phyloP scores from a whole-genome alignment of 2,329 filamentous ascomycete species.

The Apiospora saccharicola region DNA sequence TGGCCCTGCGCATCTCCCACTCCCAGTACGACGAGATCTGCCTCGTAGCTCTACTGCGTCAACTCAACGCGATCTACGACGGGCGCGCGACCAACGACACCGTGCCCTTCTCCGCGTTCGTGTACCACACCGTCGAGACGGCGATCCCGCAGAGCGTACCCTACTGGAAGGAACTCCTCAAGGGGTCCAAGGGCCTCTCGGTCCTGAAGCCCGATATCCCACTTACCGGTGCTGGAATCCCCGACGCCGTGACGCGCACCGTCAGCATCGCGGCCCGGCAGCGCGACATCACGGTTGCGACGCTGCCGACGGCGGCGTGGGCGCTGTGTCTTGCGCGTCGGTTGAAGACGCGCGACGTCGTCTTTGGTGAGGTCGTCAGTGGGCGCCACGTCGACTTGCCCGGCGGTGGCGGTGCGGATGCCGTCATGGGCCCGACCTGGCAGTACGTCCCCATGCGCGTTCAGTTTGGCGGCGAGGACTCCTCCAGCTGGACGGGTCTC shows the following conservation, averaged over 20 bases:
- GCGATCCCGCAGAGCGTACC: slow-evolving; percentile 58
- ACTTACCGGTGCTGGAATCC: slow-evolving; percentile 42
- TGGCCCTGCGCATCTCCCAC: slow-evolving; percentile 70
- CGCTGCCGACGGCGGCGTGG: slow-evolving; percentile 73
- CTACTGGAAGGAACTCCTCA: slow-evolving; percentile 68
- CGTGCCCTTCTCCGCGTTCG: slow-evolving; percentile 54
- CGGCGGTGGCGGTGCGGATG: slow-evolving; percentile 64
- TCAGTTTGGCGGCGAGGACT: slow-evolving; percentile 54
- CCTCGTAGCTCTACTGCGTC: slow-evolving; percentile 66
- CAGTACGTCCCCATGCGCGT: slow-evolving; percentile 72
- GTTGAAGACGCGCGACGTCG: slow-evolving; percentile 60
- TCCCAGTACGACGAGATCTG: slow-evolving; percentile 76
- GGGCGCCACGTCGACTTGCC: slow-evolving; percentile 67
- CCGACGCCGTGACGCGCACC: slow-evolving; percentile 51
- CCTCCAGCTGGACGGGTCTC: slow-evolving; percentile 52
- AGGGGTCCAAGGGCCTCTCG: slow-evolving; percentile 58
- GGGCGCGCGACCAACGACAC: slow-evolving; percentile 41
- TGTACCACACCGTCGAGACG: slow-evolving; percentile 50
- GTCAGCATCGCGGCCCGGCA: slow-evolving; percentile 56
- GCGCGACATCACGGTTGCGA: slow-evolving; percentile 67
- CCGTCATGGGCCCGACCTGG: slow-evolving; percentile 70
- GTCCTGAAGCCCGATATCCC: slow-evolving; percentile 49
- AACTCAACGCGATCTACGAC: slow-evolving; percentile 63
- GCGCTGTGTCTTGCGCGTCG: slow-evolving; percentile 66
- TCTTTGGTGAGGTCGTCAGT: slow-evolving; percentile 72